phyloP scores from a whole-genome alignment of 2,329 filamentous ascomycete species.

The Anisogramma anomala region DNA sequence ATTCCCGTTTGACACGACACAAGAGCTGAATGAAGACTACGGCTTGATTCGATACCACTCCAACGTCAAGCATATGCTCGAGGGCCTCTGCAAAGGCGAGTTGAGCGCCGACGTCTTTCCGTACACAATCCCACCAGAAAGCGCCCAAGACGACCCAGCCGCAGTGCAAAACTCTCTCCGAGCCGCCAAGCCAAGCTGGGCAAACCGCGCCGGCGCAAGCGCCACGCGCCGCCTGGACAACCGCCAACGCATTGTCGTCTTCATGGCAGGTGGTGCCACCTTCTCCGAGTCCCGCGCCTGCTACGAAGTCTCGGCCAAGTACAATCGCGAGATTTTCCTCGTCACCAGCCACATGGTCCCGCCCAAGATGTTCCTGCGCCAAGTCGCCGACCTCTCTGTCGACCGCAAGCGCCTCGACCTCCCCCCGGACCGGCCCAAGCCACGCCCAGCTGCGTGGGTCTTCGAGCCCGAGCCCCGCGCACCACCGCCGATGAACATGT shows the following conservation, averaged over 20 bases:
- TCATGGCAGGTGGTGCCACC: slow-evolving; percentile 90
- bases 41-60: slow-evolving; percentile 81
- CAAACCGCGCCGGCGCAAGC: slow-evolving; percentile 49
- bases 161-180: slow-evolving; percentile 64
- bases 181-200: slow-evolving; percentile 91
- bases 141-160: slow-evolving; percentile 45
- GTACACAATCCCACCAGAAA: slow-evolving; percentile 54
- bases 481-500: slow-evolving; percentile 31
- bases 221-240: slow-evolving; percentile 60
- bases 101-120: slow-evolving; percentile 59
- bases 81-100: slow-evolving; percentile 55
- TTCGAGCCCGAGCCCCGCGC: slow-evolving; percentile 59
- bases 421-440: slow-evolving; percentile 67
- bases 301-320: slow-evolving; percentile 68
- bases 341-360: slow-evolving; percentile 88
- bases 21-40: slow-evolving; percentile 59
- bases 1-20: slow-evolving; percentile 55
- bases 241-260: slow-evolving; percentile 81
- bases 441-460: slow-evolving; percentile 73
- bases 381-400: slow-evolving; percentile 67
- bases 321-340: slow-evolving; percentile 73
- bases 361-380: slow-evolving; percentile 69
- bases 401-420: slow-evolving; percentile 68
- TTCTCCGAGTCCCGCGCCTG: slow-evolving; percentile 83
- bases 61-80: slow-evolving; percentile 69